These are phyloP conservation scores for Amoebophrya sp. DNA, from an alignment of 169 alveolate species.

Conservation along the genomic window DNA sequence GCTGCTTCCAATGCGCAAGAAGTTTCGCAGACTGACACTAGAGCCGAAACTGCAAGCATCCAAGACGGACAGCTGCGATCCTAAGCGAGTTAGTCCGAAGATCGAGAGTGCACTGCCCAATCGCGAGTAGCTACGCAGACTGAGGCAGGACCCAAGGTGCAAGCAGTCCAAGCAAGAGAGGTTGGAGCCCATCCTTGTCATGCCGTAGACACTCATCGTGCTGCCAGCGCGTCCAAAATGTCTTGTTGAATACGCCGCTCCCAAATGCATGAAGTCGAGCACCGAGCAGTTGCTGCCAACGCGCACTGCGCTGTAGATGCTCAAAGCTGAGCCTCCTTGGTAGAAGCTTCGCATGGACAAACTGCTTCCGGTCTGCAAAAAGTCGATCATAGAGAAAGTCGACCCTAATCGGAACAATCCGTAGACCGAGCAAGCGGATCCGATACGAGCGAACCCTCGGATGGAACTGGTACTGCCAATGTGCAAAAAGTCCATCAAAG, in stretches of 20 bases:
- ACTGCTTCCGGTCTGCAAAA: not conserved
- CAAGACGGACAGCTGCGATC: not conserved
- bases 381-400: not conserved
- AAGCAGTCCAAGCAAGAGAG: slow-evolving; percentile 24
- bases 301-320: not conserved
- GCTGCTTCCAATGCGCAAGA: slow-evolving; percentile 18
- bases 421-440: slow-evolving; percentile 16
- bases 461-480: slow-evolving; percentile 31
- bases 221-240: not conserved
- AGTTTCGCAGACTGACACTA: not conserved
- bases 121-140: not conserved
- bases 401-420: slow-evolving; percentile 39
- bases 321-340: not conserved
- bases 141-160: not conserved
- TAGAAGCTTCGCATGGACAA: not conserved
- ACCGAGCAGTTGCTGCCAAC: not conserved
- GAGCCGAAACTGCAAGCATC: not conserved
- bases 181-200: not conserved
- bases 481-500: slow-evolving; percentile 33
- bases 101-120: not conserved
- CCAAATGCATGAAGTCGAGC: not conserved
- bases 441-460: slow-evolving; percentile 37
- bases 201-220: slow-evolving; percentile 10
- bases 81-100: not conserved
- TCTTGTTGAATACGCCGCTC: not conserved